These are phyloP conservation scores for Beta vulgaris DNA, from an alignment of 148 eudicot genomes.

Conservation along the genomic window DNA sequence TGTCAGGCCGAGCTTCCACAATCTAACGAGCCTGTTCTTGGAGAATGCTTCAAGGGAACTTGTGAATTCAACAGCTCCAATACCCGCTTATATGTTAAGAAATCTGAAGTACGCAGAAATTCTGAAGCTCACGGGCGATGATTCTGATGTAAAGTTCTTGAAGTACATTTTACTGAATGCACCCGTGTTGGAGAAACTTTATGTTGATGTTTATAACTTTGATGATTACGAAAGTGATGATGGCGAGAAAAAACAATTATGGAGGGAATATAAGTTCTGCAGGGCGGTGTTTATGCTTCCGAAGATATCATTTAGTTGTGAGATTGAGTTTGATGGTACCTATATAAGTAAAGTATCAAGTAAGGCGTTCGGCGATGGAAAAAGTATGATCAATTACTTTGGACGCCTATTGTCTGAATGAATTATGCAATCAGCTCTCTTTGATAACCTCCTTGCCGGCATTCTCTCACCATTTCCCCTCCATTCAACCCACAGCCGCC, in stretches of 20 bases:
- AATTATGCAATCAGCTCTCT: neutral
- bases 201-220: neutral
- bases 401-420: neutral
- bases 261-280: conserved; percentile 3
- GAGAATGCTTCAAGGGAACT: neutral
- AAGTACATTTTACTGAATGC: neutral
- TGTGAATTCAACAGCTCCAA: neutral
- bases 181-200: conserved; percentile 1
- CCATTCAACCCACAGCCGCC: too few species aligned
- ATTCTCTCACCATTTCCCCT: too few species aligned
- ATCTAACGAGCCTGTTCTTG: neutral
- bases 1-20: neutral
- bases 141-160: neutral
- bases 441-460: too few species aligned
- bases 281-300: neutral
- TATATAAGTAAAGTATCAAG: neutral
- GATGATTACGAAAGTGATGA: neutral
- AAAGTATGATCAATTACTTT: neutral
- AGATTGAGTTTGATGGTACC: neutral
- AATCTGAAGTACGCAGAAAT: neutral
- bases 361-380: neutral
- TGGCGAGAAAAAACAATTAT: neutral
- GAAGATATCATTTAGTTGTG: neutral
- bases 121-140: neutral
- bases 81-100: neutral